phyloP scores from a whole-genome alignment of 164 flowering plant genomes.

The Magnolia changhungtana region DNA sequence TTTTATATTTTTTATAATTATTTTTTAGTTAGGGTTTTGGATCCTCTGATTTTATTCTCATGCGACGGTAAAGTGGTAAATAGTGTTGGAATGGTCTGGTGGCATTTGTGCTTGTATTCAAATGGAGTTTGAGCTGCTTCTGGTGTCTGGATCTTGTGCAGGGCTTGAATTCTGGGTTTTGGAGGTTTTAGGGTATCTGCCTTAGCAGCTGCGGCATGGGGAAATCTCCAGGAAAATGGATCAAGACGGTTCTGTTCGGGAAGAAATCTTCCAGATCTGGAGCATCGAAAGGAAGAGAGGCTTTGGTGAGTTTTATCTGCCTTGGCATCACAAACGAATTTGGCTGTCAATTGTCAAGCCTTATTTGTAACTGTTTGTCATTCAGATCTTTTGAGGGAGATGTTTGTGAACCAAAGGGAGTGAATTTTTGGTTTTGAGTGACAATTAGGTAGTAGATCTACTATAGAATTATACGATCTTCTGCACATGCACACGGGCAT shows the following conservation, averaged over 20 bases:
- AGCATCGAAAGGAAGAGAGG: slow-evolving; percentile 50
- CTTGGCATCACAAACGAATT: background rate
- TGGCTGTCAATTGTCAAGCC: background rate
- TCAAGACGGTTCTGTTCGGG: slow-evolving; percentile 76
- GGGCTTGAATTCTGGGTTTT: background rate
- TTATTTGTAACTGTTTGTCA: background rate
- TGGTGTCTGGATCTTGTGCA: background rate
- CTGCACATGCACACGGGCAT: background rate
- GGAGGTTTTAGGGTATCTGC: background rate
- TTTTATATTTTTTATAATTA: background rate
- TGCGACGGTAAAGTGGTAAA: background rate
- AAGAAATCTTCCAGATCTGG: slow-evolving; percentile 70
- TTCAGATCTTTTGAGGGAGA: slow-evolving; percentile 1
- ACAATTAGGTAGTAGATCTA: background rate
- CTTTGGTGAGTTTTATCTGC: slow-evolving; percentile 15
- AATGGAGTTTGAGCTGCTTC: background rate
- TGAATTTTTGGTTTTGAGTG: background rate
- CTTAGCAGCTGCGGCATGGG: slow-evolving; percentile 44
- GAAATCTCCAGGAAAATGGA: slow-evolving; percentile 85
- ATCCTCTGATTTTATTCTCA: background rate
- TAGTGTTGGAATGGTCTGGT: background rate
- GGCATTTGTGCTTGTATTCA: background rate
- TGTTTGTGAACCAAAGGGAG: background rate
- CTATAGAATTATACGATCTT: no score
- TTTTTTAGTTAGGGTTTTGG: background rate